These are phyloP conservation scores for Sugiyamaella mastotermitis DNA, from an alignment of 805 yeast genomes.

Conservation along the genomic window DNA sequence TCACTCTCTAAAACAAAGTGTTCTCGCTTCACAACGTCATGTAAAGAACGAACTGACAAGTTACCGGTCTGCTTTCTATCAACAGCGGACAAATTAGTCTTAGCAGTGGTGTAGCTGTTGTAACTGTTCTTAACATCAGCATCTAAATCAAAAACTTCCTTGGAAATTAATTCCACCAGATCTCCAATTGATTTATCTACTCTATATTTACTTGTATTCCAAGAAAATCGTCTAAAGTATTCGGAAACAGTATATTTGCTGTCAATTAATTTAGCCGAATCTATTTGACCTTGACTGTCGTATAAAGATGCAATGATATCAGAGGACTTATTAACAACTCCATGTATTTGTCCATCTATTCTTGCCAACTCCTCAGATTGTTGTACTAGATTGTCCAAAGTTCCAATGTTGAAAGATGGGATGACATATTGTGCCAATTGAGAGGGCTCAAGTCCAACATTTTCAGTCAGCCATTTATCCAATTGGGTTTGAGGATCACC, in stretches of 20 bases:
- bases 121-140: slow-evolving; percentile 75
- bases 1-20: slow-evolving; percentile 85
- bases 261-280: slow-evolving; percentile 46
- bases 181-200: slow-evolving; percentile 77
- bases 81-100: slow-evolving; percentile 76
- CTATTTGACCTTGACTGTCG: slow-evolving; percentile 35
- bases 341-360: slow-evolving; percentile 69
- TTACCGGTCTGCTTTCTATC: slow-evolving; percentile 94
- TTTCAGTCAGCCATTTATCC: slow-evolving; percentile 29
- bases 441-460: slow-evolving; percentile 34
- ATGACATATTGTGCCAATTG: slow-evolving; percentile 53
- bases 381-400: slow-evolving; percentile 83
- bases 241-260: slow-evolving; percentile 48
- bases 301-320: slow-evolving; percentile 59
- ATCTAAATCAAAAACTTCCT: slow-evolving; percentile 79
- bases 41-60: slow-evolving; percentile 82
- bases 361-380: slow-evolving; percentile 86
- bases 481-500: slow-evolving; percentile 35
- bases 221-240: slow-evolving; percentile 67
- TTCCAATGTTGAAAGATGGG: slow-evolving; percentile 90
- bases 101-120: slow-evolving; percentile 72
- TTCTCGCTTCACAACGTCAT: slow-evolving; percentile 75
- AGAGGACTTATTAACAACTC: slow-evolving; percentile 63
- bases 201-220: slow-evolving; percentile 86
- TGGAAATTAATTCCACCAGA: slow-evolving; percentile 60